Base-by-base conservation (phyloP, 495 filamentous ascomycete genomes). In the Baudoinia panamericana region DNA sequence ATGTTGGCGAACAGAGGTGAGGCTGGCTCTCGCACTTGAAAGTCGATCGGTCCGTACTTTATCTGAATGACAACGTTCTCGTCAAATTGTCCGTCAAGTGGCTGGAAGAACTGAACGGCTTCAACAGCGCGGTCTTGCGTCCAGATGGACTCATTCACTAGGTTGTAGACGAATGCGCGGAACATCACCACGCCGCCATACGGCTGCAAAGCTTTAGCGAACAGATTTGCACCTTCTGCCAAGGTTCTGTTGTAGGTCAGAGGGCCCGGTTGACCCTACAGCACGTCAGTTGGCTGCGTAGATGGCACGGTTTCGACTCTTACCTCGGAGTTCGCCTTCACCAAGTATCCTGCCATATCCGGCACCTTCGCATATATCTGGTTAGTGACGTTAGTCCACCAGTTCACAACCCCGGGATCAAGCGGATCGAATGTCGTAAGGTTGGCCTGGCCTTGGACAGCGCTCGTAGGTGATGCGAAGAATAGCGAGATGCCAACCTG, bases 31-130 rank as follows among this genome's bases (percentile, higher is more conserved):
- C 78, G 73, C 18, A 80, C 74, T 52, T 84, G 79, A 61, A 84
- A 84, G 55, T 84, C 79, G 49, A 82, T 82, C 0, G 78, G 76
- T 0, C 79, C 79, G 43, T 72, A 78, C 58, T 84, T 84, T 55
- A 82, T 76, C 46, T 84, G 79, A 5, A 82, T 62, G 0, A 81
- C 65, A 0, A 82, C 76, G 47, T 82, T 84, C 39, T 77, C 70
- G 18, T 75, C 71, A 32, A 84, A 82, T 48, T 75, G 48, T 11
- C 63, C 70, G 55, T 84, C 79, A 8, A 82, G 63, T 0, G 61
- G 56, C 27, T 74, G 64, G 59, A 84, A 84, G 53, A 68, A 82
- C 1, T 84, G 56, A 3, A 77, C 73, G 1, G 75, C 75, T 0
- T 76, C 78, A 31, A 80, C 80, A 5, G 78, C 79, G 2, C 79